Evolutionary conservation across 2,329 filamentous ascomycete species (phyloP), one percentile per base, ranked within the genome.

Genomic region (Acrodontium crateriforme): DNA sequence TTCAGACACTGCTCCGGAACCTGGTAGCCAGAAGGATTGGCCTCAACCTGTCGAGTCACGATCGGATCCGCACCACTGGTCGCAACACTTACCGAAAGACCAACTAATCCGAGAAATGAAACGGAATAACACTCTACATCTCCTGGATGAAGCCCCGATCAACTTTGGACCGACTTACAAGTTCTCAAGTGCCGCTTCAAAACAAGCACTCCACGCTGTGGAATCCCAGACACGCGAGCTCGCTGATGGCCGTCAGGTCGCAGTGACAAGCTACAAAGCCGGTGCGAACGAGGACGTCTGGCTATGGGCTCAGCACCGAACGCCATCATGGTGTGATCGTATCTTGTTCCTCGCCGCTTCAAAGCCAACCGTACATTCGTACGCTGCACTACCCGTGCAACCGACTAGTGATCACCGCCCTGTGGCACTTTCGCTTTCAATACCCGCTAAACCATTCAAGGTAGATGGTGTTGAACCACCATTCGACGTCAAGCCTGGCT

Each of bases 101-200:
- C 89, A 98, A 56, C 67, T 95, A 13, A 74, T 61, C 2, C 64
- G 69, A 25, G 84, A 95, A 54, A 71, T 71, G 28, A 54, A 54
- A 4, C 73, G 74, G 1, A 72, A 74, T 1, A 67, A 74, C 10
- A 82, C 80, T 2, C 59, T 92, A 14, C 84, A 95, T 38, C 76
- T 81, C 4, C 60, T 98, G 18, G 58, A 60, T 7, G 89, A 98
- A 56, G 69, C 74, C 1, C 60, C 67, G 1, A 72, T 95, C 33
- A 55, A 54, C 3, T 98, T 95, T 46, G 78, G 84, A 1, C 89
- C 89, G 1, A 94, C 89, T 0, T 98, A 98, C 63, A 98, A 98
- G 55, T 91, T 89, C 52, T 65, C 67, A 18, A 53, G 67, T 1
- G 45, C 56, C 16, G 32, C 57, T 6, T 44, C 48, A 28, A 35